These are phyloP conservation scores for peach (Prunus persica) DNA, from an alignment of 306 rosid genomes.

Conservation along the genomic window DNA sequence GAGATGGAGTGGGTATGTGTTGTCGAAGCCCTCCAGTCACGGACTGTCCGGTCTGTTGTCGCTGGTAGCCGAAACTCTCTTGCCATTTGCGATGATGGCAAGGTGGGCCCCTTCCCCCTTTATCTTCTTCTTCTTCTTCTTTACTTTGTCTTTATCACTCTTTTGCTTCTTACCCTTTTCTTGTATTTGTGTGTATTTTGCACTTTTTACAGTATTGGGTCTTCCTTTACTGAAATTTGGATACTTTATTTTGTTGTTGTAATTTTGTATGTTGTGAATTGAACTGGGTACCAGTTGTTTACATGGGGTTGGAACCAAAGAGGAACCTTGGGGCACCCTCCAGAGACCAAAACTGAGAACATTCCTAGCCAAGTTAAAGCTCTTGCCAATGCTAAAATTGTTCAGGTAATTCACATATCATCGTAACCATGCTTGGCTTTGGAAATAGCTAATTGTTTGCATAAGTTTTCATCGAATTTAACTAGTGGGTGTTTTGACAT, in stretches of 20 bases:
- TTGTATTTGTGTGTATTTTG: background rate
- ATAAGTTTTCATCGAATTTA: background rate
- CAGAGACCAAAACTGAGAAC: slow-evolving; percentile 81
- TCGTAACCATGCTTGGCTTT: background rate
- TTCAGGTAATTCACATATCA: slow-evolving; percentile 54
- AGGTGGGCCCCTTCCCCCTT: slow-evolving; percentile 33
- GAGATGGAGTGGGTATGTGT: slow-evolving; percentile 68
- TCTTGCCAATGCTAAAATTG: slow-evolving; percentile 68
- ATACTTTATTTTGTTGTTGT: background rate
- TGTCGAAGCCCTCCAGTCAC: slow-evolving; percentile 50
- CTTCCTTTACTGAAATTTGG: background rate
- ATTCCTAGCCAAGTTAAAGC: slow-evolving; percentile 92
- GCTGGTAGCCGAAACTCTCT: slow-evolving; percentile 97
- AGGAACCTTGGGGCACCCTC: slow-evolving; percentile 89
- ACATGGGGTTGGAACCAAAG: slow-evolving; percentile 99
- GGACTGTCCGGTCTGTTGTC: slow-evolving; percentile 63
- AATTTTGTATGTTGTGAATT: background rate
- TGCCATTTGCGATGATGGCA: slow-evolving; percentile 81
- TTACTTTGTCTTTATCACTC: background rate
- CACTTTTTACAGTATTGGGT: background rate
- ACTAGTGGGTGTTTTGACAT: slow-evolving; percentile 10
- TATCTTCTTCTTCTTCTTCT: background rate
- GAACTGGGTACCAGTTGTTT: slow-evolving; percentile 52
- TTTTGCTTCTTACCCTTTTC: background rate
- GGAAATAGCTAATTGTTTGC: background rate